Evolutionary conservation across 2,329 filamentous ascomycete species (phyloP).

Genomic region (Epichloe amarillans): DNA sequence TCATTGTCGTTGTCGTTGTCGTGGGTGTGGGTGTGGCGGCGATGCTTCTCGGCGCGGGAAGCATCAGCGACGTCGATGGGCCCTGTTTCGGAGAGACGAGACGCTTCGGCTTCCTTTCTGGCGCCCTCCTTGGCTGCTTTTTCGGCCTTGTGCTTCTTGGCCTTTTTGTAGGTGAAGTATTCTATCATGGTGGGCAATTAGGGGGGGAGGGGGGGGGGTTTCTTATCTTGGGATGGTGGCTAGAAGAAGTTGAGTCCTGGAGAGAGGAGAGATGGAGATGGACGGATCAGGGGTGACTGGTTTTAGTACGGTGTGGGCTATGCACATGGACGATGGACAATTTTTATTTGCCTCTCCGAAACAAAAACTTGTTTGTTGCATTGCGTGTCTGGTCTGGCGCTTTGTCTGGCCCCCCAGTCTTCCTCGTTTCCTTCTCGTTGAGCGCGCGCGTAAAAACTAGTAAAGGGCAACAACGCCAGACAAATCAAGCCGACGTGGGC

Average conservation of each 20-base stretch:
- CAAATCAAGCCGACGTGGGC: neutral
- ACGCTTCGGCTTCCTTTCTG: slow-evolving; percentile 5
- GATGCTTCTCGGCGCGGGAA: neutral
- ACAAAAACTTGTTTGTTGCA: neutral
- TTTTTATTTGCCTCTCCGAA: neutral
- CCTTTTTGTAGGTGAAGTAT: slow-evolving; percentile 49
- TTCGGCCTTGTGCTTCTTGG: slow-evolving; percentile 44
- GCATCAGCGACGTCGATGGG: slow-evolving; percentile 3
- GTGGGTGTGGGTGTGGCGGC: slow-evolving; percentile 1
- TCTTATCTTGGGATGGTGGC: neutral
- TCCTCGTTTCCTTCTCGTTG: neutral
- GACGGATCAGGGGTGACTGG: too few relatives aligned
- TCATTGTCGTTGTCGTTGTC: slow-evolving; percentile 6
- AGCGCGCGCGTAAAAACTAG: neutral
- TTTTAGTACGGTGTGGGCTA: too few relatives aligned
- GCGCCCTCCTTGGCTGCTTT: slow-evolving; percentile 24
- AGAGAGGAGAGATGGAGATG: too few relatives aligned
- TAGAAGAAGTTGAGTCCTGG: neutral
- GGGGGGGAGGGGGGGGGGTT: neutral
- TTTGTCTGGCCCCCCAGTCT: neutral
- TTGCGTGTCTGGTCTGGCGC: neutral
- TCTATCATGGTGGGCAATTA: slow-evolving; percentile 38
- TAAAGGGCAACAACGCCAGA: neutral
- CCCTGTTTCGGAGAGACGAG: slow-evolving; percentile 8
- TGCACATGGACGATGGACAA: too few relatives aligned